phyloP scores from a whole-genome alignment of 2,329 filamentous ascomycete species.

The Didymella pinodella region DNA sequence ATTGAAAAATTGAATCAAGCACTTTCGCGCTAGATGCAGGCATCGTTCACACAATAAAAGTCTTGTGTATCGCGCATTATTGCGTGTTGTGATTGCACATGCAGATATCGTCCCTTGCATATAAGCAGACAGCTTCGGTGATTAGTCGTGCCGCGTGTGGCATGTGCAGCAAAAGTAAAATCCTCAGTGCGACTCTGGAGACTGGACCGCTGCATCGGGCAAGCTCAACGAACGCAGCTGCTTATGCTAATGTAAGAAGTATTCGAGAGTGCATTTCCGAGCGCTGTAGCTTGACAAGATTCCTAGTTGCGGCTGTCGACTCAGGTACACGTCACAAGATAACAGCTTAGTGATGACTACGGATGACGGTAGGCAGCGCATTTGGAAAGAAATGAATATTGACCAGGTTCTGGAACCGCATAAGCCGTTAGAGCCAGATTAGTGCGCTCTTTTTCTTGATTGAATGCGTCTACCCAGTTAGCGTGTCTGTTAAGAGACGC shows the following conservation, averaged over 20 bases:
- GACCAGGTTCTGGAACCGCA: constrained; percentile 25
- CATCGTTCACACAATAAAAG: background rate
- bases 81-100: constrained; percentile 14
- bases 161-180: constrained; percentile 23
- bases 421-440: constrained; percentile 19
- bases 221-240: background rate
- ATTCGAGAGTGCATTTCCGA: background rate
- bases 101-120: constrained; percentile 22
- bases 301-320: background rate
- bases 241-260: background rate
- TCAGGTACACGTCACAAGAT: background rate
- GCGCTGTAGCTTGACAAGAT: background rate
- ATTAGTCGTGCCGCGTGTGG: constrained; percentile 18
- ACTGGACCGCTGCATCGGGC: background rate
- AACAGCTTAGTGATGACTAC: constrained; percentile 6
- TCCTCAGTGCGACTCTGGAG: constrained; percentile 10
- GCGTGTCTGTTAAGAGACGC: constrained; percentile 22
- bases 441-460: constrained; percentile 38
- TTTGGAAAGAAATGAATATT: constrained; percentile 21
- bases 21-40: background rate
- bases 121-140: constrained; percentile 20
- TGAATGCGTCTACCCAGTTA: constrained; percentile 42
- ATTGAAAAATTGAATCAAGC: background rate
- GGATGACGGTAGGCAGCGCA: constrained; percentile 13
- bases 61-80: constrained; percentile 4